Conservation (phyloP, 1,284 basidiomycete species). For the Ceratobasidium sp. region DNA sequence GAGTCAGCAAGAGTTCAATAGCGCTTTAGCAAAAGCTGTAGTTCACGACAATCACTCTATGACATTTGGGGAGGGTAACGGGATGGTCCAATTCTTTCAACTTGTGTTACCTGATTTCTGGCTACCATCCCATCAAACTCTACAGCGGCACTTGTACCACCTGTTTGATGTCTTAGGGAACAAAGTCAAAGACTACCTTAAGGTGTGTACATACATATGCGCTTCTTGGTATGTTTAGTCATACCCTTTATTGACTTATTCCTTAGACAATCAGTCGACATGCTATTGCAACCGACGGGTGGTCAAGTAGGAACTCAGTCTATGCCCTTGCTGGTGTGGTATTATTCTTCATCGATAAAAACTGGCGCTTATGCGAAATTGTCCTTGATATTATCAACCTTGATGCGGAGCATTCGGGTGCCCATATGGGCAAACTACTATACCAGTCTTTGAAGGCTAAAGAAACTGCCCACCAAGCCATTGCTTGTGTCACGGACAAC, state of each 20-base stretch:
- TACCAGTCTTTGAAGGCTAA: not conserved
- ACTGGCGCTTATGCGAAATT: not conserved
- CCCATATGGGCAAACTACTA: not conserved
- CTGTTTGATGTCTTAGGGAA: not conserved
- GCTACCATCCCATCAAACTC: not conserved
- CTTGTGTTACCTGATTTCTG: not conserved
- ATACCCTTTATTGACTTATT: not conserved
- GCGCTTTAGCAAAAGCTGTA: no score
- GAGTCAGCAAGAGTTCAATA: no score
- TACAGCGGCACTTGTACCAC: slow-evolving; percentile 5
- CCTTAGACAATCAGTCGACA: not conserved
- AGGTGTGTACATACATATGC: not conserved
- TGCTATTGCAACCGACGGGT: not conserved
- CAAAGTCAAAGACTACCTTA: not conserved
- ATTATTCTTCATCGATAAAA: not conserved
- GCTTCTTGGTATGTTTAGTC: not conserved
- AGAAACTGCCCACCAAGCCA: not conserved
- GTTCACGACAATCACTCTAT: no score
- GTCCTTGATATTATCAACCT: slow-evolving; percentile 9
- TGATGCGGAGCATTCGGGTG: not conserved
- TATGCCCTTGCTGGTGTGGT: slow-evolving; percentile 16
- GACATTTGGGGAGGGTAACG: no score
- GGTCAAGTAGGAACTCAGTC: slow-evolving; percentile 6
- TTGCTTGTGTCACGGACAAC: slow-evolving; percentile 1
- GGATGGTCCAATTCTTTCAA: no score